Evolutionary conservation across 768 basidiomycete genomes (phyloP).

Genomic region (Amanita pallidorosea): DNA sequence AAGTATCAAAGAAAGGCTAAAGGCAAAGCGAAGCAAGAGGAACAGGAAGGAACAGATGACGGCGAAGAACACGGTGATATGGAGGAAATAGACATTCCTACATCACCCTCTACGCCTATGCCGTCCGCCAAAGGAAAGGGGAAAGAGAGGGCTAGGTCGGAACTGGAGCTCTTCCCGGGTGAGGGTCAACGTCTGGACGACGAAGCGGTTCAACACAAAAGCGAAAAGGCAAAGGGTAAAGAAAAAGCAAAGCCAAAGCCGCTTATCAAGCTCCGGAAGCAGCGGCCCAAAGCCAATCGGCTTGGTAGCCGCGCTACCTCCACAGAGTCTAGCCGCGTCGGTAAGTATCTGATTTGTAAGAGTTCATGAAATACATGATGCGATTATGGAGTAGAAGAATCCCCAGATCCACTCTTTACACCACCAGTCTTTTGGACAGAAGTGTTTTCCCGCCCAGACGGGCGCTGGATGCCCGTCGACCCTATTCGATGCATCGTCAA

Average conservation of each 20-base stretch:
- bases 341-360: neutral
- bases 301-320: neutral
- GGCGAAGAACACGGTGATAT: slow-evolving; percentile 21
- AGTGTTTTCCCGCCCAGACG: slow-evolving; percentile 88
- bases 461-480: slow-evolving; percentile 89
- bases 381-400: slow-evolving; percentile 12
- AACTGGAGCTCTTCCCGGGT: slow-evolving; percentile 19
- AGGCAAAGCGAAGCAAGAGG: slow-evolving; percentile 22
- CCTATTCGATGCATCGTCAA: slow-evolving; percentile 75
- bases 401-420: slow-evolving; percentile 45
- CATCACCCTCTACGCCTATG: slow-evolving; percentile 7
- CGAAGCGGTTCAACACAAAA: slow-evolving; percentile 21
- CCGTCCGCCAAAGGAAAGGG: slow-evolving; percentile 19
- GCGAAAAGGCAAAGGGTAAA: slow-evolving; percentile 46
- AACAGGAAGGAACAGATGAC: slow-evolving; percentile 13
- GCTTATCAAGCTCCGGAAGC: slow-evolving; percentile 47
- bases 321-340: neutral
- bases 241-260: slow-evolving; percentile 42
- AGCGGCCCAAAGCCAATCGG: slow-evolving; percentile 35
- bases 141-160: slow-evolving; percentile 9
- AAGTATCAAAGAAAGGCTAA: slow-evolving; percentile 26
- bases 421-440: slow-evolving; percentile 97
- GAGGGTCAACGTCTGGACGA: slow-evolving; percentile 30
- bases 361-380: neutral
- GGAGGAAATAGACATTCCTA: slow-evolving; percentile 20